Base-by-base conservation (phyloP, 2,329 filamentous ascomycete genomes). In the Xylariomycetidae sp. region DNA sequence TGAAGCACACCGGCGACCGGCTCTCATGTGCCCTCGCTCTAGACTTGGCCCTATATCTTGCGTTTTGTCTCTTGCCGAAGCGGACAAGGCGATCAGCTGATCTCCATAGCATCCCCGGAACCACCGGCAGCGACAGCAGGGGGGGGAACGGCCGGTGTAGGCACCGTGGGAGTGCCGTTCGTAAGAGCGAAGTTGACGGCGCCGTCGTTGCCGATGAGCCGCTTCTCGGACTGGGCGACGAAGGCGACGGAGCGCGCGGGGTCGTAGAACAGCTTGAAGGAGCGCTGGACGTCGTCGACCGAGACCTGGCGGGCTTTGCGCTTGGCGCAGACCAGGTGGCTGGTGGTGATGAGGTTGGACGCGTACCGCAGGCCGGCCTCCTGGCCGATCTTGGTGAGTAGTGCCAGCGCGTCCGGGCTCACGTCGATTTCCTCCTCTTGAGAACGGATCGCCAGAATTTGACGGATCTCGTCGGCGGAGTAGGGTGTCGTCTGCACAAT, bases 321-420 rank as follows among this genome's bases (percentile, higher is more conserved):
- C 73, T 95, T 96, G 52, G 85, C 79, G 42, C 79, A 79, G 31
- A 96, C 74, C 27, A 98, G 74, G 59, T 94, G 84, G 5, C 87
- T 92, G 2, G 92, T 95, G 15, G 85, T 94, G 62, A 98, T 95
- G 35, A 98, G 79, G 58, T 98, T 95, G 67, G 87, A 93, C n/a
- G 89, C 90, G 58, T 98, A 98, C 48, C 92, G 76, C 31, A 98
- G 71, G 16, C 90, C 90, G 2, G 88, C 82, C 60, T 98, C 92
- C 53, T 89, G 76, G 19, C 89, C 92, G 50, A 96, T 94, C 70
- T 96, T 96, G 42, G 92, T 94, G 23, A 98, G 75, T 10, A 98
- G 74, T 1, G 89, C 89, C 10, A 98, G 74, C 1, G 92, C 90
- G 56, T 96, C 89, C 5, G 89, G 74, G 0, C 85, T 85, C 20